Evolutionary conservation across 2,329 filamentous ascomycete species (phyloP), one percentile per base, ranked within the genome.

Genomic region (Aspergillus quadricinctus): DNA sequence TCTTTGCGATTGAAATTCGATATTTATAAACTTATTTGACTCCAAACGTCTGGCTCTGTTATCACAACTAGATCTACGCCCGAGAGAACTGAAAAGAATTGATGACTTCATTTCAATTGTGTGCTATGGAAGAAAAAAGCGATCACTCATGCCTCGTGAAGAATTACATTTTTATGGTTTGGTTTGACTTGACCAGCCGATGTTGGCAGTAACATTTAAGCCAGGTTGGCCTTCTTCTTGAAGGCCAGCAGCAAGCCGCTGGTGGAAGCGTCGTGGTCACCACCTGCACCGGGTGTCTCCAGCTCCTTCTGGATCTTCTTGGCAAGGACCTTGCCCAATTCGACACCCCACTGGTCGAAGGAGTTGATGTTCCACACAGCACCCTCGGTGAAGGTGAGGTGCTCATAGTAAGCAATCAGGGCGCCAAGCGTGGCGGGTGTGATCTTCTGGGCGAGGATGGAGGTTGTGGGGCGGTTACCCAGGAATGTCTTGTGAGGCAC

Each of bases 341-440:
- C 94, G 48, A 99, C 94, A 78, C 94, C 94, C 94, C 94, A 99
- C 82, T 99, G 94, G 80, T 99, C 94, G 73, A 97, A 99, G 71
- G 88, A 92, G 85, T 99, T 99, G 82, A 99, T 96, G 80, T 97
- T 96, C 94, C 94, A 99, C 73, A 99, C 83, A 52, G 92, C 93
- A 69, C 94, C 94, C 80, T 99, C 94, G 40, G 90, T 95, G 77
- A 99, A 99, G 55, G 94, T 97, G 60, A 97, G 80, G 79, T 99
- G 94, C 83, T 99, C 94, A 78, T 99, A 99, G 84, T 97, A 99
- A 64, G 92, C 93, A 68, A 99, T 99, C 67, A 99, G 79, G 3
- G 94, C 93, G 71, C 94, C 94, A 49, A 99, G 85, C 69, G 96
- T 92, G 46, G 88, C 90, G 8, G 94, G 94, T 19, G 94, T 96